Percentiles rank a stretch among this genome's conserved stretches.
Conservation (phyloP, 176 grass and related monocot species). For the Oryza rufipogon region DNA sequence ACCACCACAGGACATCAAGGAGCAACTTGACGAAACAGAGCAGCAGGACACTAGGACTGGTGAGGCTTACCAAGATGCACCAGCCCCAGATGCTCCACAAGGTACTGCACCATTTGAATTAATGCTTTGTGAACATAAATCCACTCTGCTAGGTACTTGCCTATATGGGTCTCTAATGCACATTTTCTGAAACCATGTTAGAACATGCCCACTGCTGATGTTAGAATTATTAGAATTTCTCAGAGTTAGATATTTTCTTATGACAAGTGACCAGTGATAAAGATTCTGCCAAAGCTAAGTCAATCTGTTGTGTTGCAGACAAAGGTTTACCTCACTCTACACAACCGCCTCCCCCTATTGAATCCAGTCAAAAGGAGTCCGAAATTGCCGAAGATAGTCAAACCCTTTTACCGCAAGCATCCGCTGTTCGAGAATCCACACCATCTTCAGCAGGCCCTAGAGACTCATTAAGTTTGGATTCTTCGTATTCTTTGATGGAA, state of each 20-base stretch:
- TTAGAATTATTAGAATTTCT: neutral
- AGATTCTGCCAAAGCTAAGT: too few relatives aligned
- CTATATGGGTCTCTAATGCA: neutral
- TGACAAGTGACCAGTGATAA: neutral
- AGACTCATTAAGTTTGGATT: neutral
- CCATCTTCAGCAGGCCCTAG: conserved; percentile 1
- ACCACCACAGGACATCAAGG: too few relatives aligned
- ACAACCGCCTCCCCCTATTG: neutral
- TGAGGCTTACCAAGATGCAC: neutral
- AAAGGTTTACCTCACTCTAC: neutral
- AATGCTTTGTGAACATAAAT: too few relatives aligned
- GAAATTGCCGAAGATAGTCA: neutral
- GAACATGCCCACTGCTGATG: neutral
- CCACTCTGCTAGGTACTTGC: neutral
- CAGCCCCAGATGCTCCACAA: conserved; percentile 10
- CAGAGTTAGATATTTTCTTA: neutral
- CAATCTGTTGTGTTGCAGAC: neutral
- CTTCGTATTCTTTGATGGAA: neutral
- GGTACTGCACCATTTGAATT: too few relatives aligned
- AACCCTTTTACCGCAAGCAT: neutral
- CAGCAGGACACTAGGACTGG: too few relatives aligned
- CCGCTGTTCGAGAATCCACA: neutral
- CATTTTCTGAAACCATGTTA: neutral
- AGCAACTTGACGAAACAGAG: too few relatives aligned
- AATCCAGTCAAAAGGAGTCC: neutral